Evolutionary conservation across 768 basidiomycete genomes (phyloP).

Genomic region (Rhizopogon vulgaris): DNA sequence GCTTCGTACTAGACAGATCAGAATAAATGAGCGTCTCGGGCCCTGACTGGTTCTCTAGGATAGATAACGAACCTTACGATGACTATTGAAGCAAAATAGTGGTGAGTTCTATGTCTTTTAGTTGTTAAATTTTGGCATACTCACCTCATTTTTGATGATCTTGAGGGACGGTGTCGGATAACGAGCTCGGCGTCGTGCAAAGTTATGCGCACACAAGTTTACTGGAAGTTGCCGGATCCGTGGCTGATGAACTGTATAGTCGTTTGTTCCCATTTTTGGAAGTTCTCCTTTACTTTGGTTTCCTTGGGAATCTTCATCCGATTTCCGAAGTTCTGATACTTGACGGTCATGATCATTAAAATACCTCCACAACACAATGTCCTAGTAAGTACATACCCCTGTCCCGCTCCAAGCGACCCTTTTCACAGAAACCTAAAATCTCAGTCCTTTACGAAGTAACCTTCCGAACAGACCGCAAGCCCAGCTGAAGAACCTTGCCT

Average conservation of each 20-base stretch:
- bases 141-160: slow-evolving; percentile 56
- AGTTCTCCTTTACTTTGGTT: slow-evolving; percentile 12
- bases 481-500: too few relatives aligned
- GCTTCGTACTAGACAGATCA: slow-evolving; percentile 77
- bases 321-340: too few relatives aligned
- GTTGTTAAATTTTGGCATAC: slow-evolving; percentile 11
- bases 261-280: slow-evolving; percentile 4
- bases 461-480: too few relatives aligned
- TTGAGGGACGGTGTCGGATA: slow-evolving; percentile 11
- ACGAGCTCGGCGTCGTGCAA: not conserved
- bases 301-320: too few relatives aligned
- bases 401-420: too few relatives aligned
- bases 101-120: slow-evolving; percentile 11
- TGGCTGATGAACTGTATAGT: slow-evolving; percentile 30
- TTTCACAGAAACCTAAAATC: too few relatives aligned
- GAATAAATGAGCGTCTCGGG: slow-evolving; percentile 15
- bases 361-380: not conserved
- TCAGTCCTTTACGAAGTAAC: too few relatives aligned
- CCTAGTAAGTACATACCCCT: too few relatives aligned
- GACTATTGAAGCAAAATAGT: slow-evolving; percentile 39
- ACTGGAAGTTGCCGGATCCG: slow-evolving; percentile 20
- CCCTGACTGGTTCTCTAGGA: slow-evolving; percentile 14
- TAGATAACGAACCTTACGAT: slow-evolving; percentile 66
- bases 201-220: not conserved
- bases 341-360: not conserved